Percentiles rank a stretch among this genome's conserved stretches.
These are phyloP conservation scores for Ceratopteris richardii DNA, from an alignment of 75 land plant genomes.

Conservation along the genomic window DNA sequence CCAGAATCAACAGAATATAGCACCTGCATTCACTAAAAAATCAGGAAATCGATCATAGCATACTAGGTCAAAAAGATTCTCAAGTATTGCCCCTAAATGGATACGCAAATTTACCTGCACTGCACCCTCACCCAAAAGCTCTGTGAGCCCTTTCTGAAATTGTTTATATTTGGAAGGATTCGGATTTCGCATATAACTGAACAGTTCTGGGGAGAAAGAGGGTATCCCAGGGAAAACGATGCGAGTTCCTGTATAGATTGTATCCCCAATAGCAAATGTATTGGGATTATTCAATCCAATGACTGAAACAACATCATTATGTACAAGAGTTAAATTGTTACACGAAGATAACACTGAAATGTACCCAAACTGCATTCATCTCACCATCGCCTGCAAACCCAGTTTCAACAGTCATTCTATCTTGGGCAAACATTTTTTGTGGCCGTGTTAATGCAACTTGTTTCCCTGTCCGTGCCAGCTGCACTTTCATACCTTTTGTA, in stretches of 20 bases:
- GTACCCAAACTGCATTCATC: too few species aligned
- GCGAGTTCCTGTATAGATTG: slow-evolving; percentile 30
- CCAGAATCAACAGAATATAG: slow-evolving; percentile 35
- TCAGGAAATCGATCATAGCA: too few species aligned
- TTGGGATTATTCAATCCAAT: slow-evolving; percentile 47
- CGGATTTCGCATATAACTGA: slow-evolving; percentile 38
- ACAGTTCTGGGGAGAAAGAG: slow-evolving; percentile 45
- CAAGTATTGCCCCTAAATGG: too few species aligned
- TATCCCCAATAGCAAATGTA: slow-evolving; percentile 48
- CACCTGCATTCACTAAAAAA: slow-evolving; percentile 18
- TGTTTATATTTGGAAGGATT: slow-evolving; percentile 49
- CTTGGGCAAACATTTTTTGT: slow-evolving; percentile 51
- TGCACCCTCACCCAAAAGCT: slow-evolving; percentile 46
- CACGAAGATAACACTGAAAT: too few species aligned
- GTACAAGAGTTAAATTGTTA: too few species aligned
- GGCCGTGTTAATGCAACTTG: slow-evolving; percentile 39
- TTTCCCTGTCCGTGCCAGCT: slow-evolving; percentile 41
- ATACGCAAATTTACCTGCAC: slow-evolving; percentile 32
- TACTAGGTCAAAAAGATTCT: too few species aligned
- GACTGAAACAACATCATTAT: slow-evolving; percentile 21
- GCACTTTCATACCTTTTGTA: slow-evolving; percentile 48
- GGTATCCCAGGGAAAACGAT: slow-evolving; percentile 44
- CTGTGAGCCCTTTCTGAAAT: slow-evolving; percentile 38
- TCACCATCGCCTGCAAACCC: slow-evolving; percentile 51
- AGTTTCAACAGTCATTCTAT: slow-evolving; percentile 34